A percentile compares a stretch with the other conserved stretches of the same genome.
Evolutionary conservation across 306 rosid genomes (phyloP).

Genomic region (Quercus gilva): DNA sequence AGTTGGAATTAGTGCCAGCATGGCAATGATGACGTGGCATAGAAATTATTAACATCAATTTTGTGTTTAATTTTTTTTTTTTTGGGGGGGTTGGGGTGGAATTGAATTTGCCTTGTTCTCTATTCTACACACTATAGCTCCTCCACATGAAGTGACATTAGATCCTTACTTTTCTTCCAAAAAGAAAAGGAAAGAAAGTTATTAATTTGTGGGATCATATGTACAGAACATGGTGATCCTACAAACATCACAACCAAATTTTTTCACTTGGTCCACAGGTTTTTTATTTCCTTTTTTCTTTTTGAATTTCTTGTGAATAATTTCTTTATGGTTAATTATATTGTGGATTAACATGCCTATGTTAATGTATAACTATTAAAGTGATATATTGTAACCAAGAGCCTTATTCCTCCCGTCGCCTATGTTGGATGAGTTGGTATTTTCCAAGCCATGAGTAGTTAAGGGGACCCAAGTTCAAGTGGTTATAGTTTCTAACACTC

Average conservation of each 20-base stretch:
- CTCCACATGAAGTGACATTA: conserved; percentile 62
- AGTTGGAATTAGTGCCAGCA: conserved; percentile 36
- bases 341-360: too few species aligned
- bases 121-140: conserved; percentile 17
- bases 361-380: too few species aligned
- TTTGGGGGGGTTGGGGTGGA: too few species aligned
- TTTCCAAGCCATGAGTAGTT: too few species aligned
- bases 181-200: conserved; percentile 31
- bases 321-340: too few species aligned
- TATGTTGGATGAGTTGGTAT: too few species aligned
- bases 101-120: not conserved
- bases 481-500: too few species aligned
- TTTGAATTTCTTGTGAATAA: not conserved
- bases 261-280: conserved; percentile 26
- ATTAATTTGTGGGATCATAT: conserved; percentile 50
- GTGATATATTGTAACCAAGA: too few species aligned
- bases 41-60: not conserved
- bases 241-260: conserved; percentile 22
- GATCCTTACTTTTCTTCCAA: conserved; percentile 66
- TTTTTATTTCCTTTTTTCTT: not conserved
- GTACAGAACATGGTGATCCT: conserved; percentile 43
- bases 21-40: conserved; percentile 43
- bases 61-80: not conserved
- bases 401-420: too few species aligned
- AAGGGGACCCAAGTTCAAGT: too few species aligned